Evolutionary conservation across 2,329 filamentous ascomycete genomes (phyloP), one percentile per base, ranked within the genome.

Genomic region (Neopestalotiopsis sp.): DNA sequence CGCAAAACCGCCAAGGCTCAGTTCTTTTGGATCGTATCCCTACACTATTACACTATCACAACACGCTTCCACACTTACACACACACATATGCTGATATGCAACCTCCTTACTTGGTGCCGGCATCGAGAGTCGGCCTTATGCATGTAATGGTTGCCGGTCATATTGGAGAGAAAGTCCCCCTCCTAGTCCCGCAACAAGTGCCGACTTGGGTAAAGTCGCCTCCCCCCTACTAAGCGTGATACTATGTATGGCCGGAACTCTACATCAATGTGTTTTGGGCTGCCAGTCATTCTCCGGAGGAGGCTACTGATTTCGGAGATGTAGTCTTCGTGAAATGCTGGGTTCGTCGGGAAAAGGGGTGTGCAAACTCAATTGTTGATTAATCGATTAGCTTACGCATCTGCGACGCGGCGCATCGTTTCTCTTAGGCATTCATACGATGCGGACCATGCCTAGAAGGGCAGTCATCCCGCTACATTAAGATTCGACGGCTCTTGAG

Each of bases 121-220:
- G 57, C 30, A 59, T 30, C 24, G 20, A 59, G 57, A 9, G 13
- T 13, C 4, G 24, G 10, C 9, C 20, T 17, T 56, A 24, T 10
- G 20, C 49, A 56, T 56, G 20, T 56, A 24, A 17, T 17, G 49
- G 17, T 17, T 17, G 49, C 34, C 34, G 34, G 10, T 38, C 34
- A 59, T 28, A 14, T 59, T 3, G 24, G 13, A 14, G 57, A 30
- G 24, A 9, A 14, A 30, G 30, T 34, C 57, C 17, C n/a, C 34
- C 32, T 62, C n/a, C 32, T 62, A 61, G 59, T 62, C 32, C 59
- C 59, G 59, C 59, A 40, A 62, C 59, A 62, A 62, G 34, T 62
- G 30, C 59, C 59, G 30, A 62, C 30, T 40, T 62, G 59, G 59
- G 59, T 40, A 40, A 62, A 62, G 59, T 62, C 32, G 59, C 59